Conservation (phyloP, 805 yeast species). For the Lachancea quebecensis region DNA sequence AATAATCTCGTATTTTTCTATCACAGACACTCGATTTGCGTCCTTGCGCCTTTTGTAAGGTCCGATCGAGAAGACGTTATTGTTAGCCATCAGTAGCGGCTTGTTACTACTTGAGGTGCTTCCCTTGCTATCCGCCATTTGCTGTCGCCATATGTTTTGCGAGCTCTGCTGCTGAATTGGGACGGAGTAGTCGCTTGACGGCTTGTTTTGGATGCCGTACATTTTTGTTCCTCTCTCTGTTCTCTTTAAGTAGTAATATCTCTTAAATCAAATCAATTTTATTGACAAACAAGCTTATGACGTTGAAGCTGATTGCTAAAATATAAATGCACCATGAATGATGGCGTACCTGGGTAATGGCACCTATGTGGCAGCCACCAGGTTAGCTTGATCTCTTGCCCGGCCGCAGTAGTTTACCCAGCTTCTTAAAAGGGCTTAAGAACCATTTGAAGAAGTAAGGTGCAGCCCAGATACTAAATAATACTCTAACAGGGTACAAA, state of each 20-base stretch:
- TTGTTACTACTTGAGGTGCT: conserved; percentile 17
- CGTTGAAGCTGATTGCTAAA: neutral
- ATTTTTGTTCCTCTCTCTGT: neutral
- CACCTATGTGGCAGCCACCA: no score
- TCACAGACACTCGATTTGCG: conserved; percentile 57
- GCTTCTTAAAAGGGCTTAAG: conserved; percentile 15
- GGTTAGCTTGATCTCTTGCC: neutral
- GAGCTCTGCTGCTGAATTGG: neutral
- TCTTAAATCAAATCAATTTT: neutral
- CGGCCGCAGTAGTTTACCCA: conserved; percentile 3
- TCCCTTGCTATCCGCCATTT: conserved; percentile 9
- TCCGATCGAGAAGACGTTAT: conserved; percentile 46
- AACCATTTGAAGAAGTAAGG: conserved; percentile 27
- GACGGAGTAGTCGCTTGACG: neutral
- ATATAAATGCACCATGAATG: no score
- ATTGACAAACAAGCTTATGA: neutral
- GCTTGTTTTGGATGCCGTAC: conserved; percentile 8
- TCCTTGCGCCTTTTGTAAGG: conserved; percentile 63
- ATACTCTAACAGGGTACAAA: conserved; percentile 29
- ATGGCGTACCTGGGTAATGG: no score
- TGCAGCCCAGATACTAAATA: conserved; percentile 31
- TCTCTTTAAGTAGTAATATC: neutral
- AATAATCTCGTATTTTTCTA: conserved; percentile 77
- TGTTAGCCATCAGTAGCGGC: conserved; percentile 49
- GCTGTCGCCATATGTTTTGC: conserved; percentile 7